A percentile compares a stretch with the other conserved stretches of the same genome.
Conservation (phyloP, 371 early-diverging fungal genomes). For the Syncephalastrum sp. region DNA sequence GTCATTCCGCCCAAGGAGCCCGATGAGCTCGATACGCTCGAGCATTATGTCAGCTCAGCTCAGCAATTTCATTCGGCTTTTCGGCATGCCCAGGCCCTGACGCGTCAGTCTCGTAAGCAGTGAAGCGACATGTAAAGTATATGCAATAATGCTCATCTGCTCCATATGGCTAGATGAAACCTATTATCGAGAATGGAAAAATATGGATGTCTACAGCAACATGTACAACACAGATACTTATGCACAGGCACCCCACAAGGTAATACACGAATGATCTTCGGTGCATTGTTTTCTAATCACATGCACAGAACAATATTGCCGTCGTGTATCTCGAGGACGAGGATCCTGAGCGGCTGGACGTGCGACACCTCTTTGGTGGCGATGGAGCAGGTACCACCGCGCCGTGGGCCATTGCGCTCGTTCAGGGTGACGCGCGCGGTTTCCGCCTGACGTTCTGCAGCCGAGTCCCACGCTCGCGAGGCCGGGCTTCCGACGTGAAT, state of each 20-base stretch:
- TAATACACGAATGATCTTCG: slow-evolving; percentile 13
- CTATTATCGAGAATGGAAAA: slow-evolving; percentile 30
- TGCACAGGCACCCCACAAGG: slow-evolving; percentile 25
- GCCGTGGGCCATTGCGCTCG: slow-evolving; percentile 44
- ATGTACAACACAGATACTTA: slow-evolving; percentile 29
- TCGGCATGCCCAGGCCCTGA: slow-evolving; percentile 30
- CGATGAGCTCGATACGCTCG: slow-evolving; percentile 7
- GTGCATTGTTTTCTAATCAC: not conserved
- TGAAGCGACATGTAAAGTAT: no score
- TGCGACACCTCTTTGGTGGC: slow-evolving; percentile 8
- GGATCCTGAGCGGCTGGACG: slow-evolving; percentile 2
- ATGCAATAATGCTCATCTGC: not conserved
- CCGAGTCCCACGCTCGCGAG: slow-evolving; percentile 7
- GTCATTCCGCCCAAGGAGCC: slow-evolving; percentile 14
- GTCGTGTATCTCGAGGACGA: slow-evolving; percentile 45
- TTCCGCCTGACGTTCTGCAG: slow-evolving; percentile 34
- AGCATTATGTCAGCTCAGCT: slow-evolving; percentile 8
- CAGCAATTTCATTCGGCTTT: slow-evolving; percentile 16
- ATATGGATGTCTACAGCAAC: slow-evolving; percentile 23
- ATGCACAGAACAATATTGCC: slow-evolving; percentile 40
- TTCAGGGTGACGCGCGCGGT: slow-evolving; percentile 37
- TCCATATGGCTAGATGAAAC: slow-evolving; percentile 10
- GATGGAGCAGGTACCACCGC: not conserved
- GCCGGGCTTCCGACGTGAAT: slow-evolving; percentile 5
- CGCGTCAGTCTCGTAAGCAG: slow-evolving; percentile 9